Evolutionary conservation across 768 basidiomycete genomes (phyloP).

Genomic region (Auriscalpium orientale): DNA sequence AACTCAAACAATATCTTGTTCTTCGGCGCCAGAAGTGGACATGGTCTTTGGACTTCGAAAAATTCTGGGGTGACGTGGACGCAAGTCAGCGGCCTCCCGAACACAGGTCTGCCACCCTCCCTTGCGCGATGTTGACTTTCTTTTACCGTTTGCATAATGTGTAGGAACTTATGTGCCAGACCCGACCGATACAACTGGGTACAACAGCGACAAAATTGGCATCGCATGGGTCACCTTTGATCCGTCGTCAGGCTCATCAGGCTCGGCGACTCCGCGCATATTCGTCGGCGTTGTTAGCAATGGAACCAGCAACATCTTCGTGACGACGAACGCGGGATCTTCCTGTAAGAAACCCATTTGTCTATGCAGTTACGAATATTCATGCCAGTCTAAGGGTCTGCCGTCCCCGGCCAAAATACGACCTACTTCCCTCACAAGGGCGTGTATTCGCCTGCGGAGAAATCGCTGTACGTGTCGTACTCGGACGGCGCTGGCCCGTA

Average conservation of each 20-base stretch:
- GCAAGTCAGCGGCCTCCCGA: conserved; percentile 52
- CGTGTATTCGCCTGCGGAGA: conserved; percentile 50
- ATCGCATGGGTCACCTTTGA: conserved; percentile 64
- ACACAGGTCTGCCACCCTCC: conserved; percentile 34
- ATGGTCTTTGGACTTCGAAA: conserved; percentile 62
- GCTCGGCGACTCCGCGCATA: conserved; percentile 50
- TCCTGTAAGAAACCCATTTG: conserved; percentile 37
- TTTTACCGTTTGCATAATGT: background rate
- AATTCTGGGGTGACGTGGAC: conserved; percentile 52
- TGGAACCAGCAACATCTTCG: conserved; percentile 48
- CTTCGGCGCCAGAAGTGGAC: conserved; percentile 57
- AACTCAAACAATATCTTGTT: conserved; percentile 53
- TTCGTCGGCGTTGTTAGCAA: conserved; percentile 60
- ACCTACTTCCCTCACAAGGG: conserved; percentile 60
- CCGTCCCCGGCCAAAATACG: conserved; percentile 49
- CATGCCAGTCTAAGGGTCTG: conserved; percentile 35
- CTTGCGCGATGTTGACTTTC: background rate
- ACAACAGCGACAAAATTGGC: conserved; percentile 31
- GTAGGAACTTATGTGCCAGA: conserved; percentile 48
- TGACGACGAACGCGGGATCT: conserved; percentile 47
- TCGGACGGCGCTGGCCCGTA: conserved; percentile 60
- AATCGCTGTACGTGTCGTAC: conserved; percentile 51
- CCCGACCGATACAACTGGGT: conserved; percentile 39
- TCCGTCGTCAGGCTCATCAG: conserved; percentile 44
- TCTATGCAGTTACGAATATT: background rate